Evolutionary conservation across 257 asterid genomes (phyloP).

Genomic region (Ehretia macrophylla): DNA sequence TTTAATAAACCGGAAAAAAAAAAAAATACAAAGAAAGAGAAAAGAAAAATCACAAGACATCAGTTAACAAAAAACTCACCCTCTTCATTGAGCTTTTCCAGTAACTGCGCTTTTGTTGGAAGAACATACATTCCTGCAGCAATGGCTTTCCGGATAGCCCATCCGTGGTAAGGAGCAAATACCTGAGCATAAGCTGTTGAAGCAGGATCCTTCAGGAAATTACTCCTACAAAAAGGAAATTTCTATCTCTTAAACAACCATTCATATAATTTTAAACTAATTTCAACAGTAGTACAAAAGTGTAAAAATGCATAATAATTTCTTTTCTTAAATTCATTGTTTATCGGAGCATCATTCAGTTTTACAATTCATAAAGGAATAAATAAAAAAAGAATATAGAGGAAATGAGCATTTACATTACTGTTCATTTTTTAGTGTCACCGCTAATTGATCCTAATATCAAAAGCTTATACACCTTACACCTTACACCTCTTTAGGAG

Average conservation of each 20-base stretch:
- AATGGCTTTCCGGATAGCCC: conserved; percentile 92
- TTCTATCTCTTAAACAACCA: conserved; percentile 5
- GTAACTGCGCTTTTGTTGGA: conserved; percentile 74
- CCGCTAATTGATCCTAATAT: no score
- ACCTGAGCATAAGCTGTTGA: conserved; percentile 85
- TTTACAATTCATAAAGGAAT: no score
- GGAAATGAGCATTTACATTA: no score
- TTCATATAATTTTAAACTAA: neutral
- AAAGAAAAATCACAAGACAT: neutral
- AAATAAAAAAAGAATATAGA: no score
- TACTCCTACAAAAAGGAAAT: conserved; percentile 41
- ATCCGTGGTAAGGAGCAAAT: conserved; percentile 86
- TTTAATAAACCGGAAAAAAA: neutral
- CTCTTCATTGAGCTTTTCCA: conserved; percentile 84
- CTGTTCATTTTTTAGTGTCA: no score
- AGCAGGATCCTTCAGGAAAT: conserved; percentile 77
- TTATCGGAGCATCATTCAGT: no score
- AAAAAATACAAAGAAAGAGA: no score
- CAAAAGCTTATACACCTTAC: no score
- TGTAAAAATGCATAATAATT: neutral
- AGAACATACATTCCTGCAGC: conserved; percentile 93
- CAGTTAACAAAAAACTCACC: conserved; percentile 49
- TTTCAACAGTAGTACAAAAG: neutral
- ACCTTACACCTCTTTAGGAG: no score
- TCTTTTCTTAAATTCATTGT: no score